Conservation (phyloP, 192 early-diverging fungal genomes). For the Coemansia sp. region DNA sequence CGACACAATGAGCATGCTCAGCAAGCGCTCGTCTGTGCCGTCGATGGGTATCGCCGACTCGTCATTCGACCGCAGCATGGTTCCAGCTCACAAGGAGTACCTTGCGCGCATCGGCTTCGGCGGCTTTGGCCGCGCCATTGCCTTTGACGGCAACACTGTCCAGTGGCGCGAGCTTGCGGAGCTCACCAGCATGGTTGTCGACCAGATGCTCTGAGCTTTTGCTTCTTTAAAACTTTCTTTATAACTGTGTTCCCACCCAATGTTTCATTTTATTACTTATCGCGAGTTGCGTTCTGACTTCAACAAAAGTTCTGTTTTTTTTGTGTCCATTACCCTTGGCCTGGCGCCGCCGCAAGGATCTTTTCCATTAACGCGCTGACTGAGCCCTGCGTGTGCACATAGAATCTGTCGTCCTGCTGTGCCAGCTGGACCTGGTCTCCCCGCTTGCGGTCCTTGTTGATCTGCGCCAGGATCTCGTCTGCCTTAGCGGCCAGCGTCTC, state of each 20-base stretch:
- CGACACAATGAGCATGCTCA: slow-evolving; percentile 48
- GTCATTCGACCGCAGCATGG: slow-evolving; percentile 48
- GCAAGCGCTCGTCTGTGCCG: slow-evolving; percentile 46
- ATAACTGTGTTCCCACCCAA: no score
- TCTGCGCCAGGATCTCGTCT: slow-evolving; percentile 16
- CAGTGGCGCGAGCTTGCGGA: slow-evolving; percentile 53
- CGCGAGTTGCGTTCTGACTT: not conserved
- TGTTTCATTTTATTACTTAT: not conserved
- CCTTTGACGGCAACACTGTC: slow-evolving; percentile 33
- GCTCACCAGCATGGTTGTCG: slow-evolving; percentile 57
- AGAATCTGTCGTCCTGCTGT: slow-evolving; percentile 29
- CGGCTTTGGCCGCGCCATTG: slow-evolving; percentile 42
- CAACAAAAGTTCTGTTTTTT: slow-evolving; percentile 4
- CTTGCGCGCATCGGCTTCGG: slow-evolving; percentile 46
- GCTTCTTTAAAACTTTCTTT: slow-evolving; percentile 10
- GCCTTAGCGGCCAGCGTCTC: slow-evolving; percentile 6
- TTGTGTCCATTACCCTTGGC: slow-evolving; percentile 16
- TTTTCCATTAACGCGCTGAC: slow-evolving; percentile 25
- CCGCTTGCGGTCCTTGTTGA: slow-evolving; percentile 19
- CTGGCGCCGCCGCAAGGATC: slow-evolving; percentile 26
- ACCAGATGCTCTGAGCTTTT: slow-evolving; percentile 38
- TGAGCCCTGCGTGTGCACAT: slow-evolving; percentile 37
- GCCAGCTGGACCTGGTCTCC: slow-evolving; percentile 20
- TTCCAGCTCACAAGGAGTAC: slow-evolving; percentile 50
- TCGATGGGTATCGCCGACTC: slow-evolving; percentile 30